Conservation (phyloP, 2,329 filamentous ascomycete species). For the Aspergillus hiratsukae region DNA sequence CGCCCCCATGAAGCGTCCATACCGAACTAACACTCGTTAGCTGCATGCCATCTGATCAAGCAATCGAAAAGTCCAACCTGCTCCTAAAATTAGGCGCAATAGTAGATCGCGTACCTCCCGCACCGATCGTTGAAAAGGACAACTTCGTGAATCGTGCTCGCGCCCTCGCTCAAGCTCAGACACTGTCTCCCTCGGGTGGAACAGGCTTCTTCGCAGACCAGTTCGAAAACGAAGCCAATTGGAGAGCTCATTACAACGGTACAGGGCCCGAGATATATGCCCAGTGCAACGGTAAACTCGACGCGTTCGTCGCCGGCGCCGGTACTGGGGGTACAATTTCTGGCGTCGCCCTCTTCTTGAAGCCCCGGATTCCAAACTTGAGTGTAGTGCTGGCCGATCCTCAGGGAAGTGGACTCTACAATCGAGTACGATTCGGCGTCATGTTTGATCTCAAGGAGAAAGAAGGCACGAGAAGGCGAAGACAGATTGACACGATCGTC, state of each 20-base stretch:
- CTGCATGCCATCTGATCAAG: constrained; percentile 93
- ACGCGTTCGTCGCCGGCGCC: constrained; percentile 89
- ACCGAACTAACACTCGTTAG: constrained; percentile 26
- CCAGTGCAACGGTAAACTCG: constrained; percentile 69
- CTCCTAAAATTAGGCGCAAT: constrained; percentile 83
- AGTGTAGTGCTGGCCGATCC: constrained; percentile 85
- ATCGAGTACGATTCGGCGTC: constrained; percentile 86
- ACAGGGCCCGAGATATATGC: constrained; percentile 87
- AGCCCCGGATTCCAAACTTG: constrained; percentile 61
- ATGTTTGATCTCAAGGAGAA: constrained; percentile 89
- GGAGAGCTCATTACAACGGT: constrained; percentile 70
- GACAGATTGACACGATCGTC: constrained; percentile 92
- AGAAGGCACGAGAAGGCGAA: constrained; percentile 82
- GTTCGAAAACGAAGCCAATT: constrained; percentile 90
- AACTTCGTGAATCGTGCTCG: constrained; percentile 95
- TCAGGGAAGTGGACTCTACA: constrained; percentile 88
- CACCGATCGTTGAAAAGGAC: constrained; percentile 84
- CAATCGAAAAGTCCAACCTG: constrained; percentile 81
- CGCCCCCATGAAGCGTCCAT: background rate
- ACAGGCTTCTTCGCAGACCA: constrained; percentile 92
- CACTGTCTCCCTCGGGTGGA: constrained; percentile 53
- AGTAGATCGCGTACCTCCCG: constrained; percentile 87
- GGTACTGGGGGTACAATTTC: constrained; percentile 93
- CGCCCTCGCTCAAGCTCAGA: constrained; percentile 70
- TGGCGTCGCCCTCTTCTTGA: constrained; percentile 78